Evolutionary conservation across 2,329 filamentous ascomycete genomes (phyloP).

Genomic region (Rhexocercosporidium sp.): DNA sequence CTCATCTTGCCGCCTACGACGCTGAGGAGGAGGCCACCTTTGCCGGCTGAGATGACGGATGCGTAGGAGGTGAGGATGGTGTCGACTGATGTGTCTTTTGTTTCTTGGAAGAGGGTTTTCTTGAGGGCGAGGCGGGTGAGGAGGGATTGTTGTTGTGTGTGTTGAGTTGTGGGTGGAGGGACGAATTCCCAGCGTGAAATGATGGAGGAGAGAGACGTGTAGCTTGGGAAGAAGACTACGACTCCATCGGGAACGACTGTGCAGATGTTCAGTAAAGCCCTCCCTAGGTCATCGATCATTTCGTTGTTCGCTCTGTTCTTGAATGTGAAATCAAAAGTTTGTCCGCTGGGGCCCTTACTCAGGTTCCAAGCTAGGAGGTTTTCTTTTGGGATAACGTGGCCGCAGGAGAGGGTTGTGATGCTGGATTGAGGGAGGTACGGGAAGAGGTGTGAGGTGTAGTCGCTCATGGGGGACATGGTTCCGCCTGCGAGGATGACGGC

Average conservation of each 20-base stretch:
- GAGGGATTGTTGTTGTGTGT: slow-evolving; percentile 45
- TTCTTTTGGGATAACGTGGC: slow-evolving; percentile 85
- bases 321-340: slow-evolving; percentile 85
- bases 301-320: slow-evolving; percentile 65
- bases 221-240: slow-evolving; percentile 95
- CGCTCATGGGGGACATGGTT: slow-evolving; percentile 96
- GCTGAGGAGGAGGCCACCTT: slow-evolving; percentile 82
- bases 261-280: slow-evolving; percentile 73
- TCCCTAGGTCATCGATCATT: slow-evolving; percentile 77
- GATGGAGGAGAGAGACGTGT: slow-evolving; percentile 84
- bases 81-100: slow-evolving; percentile 57
- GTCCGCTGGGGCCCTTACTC: slow-evolving; percentile 50
- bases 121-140: slow-evolving; percentile 63
- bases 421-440: slow-evolving; percentile 68
- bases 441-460: slow-evolving; percentile 87
- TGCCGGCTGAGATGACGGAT: slow-evolving; percentile 62
- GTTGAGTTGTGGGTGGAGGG: slow-evolving; percentile 3
- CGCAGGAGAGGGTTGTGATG: slow-evolving; percentile 86
- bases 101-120: slow-evolving; percentile 68
- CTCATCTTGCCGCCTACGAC: slow-evolving; percentile 95
- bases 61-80: slow-evolving; percentile 77
- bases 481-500: slow-evolving; percentile 92
- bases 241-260: slow-evolving; percentile 83
- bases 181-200: slow-evolving; percentile 62
- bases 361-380: slow-evolving; percentile 84